Percentiles rank a stretch among this genome's conserved stretches.
These are phyloP conservation scores for Sporothrix brunneoviolacea DNA, from an alignment of 2,329 filamentous ascomycete species.

Conservation along the genomic window DNA sequence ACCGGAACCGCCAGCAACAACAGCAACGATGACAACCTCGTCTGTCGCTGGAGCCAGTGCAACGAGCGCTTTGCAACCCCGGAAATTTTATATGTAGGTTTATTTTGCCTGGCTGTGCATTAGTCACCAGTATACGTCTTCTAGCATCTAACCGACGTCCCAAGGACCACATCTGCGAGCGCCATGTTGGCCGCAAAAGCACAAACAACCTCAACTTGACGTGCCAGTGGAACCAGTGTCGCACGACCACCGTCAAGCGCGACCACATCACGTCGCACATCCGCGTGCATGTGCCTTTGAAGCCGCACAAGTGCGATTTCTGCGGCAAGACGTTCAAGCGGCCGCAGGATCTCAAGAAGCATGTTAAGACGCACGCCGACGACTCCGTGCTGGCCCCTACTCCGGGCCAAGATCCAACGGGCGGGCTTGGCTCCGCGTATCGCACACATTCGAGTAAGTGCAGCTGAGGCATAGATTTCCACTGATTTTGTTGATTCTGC, in stretches of 20 bases:
- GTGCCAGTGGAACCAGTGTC: constrained; percentile 94
- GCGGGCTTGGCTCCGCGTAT: constrained; percentile 44
- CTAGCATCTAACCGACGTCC: no score
- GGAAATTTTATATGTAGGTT: constrained; percentile 54
- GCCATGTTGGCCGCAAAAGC: constrained; percentile 96
- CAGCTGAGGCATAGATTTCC: constrained; percentile 20
- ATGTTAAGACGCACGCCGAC: constrained; percentile 97
- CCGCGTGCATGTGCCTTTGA: constrained; percentile 94
- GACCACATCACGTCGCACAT: constrained; percentile 99
- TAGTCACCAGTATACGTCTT: no score
- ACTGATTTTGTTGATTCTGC: constrained; percentile 5
- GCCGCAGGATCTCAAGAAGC: constrained; percentile 97
- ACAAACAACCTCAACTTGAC: constrained; percentile 98
- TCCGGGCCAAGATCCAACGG: constrained; percentile 44
- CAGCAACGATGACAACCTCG: constrained; percentile 45
- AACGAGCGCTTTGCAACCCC: constrained; percentile 51
- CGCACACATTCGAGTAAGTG: constrained; percentile 47
- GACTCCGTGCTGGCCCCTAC: constrained; percentile 66
- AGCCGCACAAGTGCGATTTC: constrained; percentile 98
- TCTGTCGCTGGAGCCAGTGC: constrained; percentile 55
- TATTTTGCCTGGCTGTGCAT: no score
- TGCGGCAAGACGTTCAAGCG: constrained; percentile 99
- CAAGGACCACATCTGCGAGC: constrained; percentile 95
- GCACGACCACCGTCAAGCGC: constrained; percentile 95
- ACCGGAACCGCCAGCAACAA: constrained; percentile 2